Percentiles rank a stretch among this genome's conserved stretches.
Evolutionary conservation across 805 yeast genomes (phyloP).

Genomic region (Candida lessepsii): DNA sequence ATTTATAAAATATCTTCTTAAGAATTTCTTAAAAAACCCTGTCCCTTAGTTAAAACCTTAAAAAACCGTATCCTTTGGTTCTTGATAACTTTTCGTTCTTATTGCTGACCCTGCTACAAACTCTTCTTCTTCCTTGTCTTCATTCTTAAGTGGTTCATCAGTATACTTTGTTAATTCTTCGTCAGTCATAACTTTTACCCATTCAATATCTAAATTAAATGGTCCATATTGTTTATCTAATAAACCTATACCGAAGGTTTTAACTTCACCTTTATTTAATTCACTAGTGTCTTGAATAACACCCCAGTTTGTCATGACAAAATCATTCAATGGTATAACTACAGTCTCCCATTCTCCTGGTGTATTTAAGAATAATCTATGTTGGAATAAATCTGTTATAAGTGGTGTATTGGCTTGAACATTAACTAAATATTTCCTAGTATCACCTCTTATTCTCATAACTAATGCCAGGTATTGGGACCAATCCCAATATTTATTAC

Average conservation of each 20-base stretch:
- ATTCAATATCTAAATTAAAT: slow-evolving; percentile 64
- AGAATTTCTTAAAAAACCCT: too few relatives aligned
- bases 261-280: slow-evolving; percentile 62
- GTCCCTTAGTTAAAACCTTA: too few relatives aligned
- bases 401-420: slow-evolving; percentile 79
- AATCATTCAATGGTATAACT: slow-evolving; percentile 70
- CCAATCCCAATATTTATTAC: slow-evolving; percentile 66
- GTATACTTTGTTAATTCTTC: slow-evolving; percentile 26
- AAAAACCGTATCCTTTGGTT: slow-evolving; percentile 10
- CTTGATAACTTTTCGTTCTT: slow-evolving; percentile 3
- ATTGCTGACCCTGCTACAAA: slow-evolving; percentile 5
- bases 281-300: slow-evolving; percentile 46
- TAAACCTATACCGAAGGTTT: slow-evolving; percentile 76
- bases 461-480: slow-evolving; percentile 59
- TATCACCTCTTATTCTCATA: slow-evolving; percentile 67
- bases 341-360: slow-evolving; percentile 86
- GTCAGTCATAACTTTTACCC: slow-evolving; percentile 68
- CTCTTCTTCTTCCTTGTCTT: not conserved
- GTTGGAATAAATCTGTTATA: slow-evolving; percentile 79
- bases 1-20: too few relatives aligned
- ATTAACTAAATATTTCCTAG: slow-evolving; percentile 73
- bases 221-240: slow-evolving; percentile 80
- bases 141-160: not conserved
- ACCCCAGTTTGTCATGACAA: slow-evolving; percentile 86
- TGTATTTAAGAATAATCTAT: slow-evolving; percentile 65